phyloP scores from a whole-genome alignment of 1,139 yeast species.

The Saccharomyces hybrid region DNA sequence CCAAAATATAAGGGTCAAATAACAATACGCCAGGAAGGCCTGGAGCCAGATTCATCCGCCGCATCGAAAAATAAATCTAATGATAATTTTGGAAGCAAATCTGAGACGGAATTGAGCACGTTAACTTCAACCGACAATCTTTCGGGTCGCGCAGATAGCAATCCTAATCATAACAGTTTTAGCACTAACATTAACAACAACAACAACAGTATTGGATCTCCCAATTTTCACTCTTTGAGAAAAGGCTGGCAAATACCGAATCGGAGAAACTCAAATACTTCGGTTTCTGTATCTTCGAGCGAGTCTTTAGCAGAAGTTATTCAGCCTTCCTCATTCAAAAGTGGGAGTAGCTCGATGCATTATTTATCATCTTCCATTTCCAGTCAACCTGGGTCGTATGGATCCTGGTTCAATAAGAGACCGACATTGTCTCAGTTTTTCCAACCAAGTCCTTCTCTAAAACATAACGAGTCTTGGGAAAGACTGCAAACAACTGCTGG shows the following conservation, averaged over 20 bases:
- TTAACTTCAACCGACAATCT: background rate
- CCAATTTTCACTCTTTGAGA: background rate
- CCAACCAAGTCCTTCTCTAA: constrained; percentile 23
- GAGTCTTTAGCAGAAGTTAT: constrained; percentile 28
- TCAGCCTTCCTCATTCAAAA: constrained; percentile 30
- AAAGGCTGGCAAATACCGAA: constrained; percentile 32
- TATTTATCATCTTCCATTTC: constrained; percentile 30
- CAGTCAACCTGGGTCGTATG: constrained; percentile 28
- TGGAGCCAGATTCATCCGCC: constrained; percentile 1
- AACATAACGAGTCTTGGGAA: constrained; percentile 21
- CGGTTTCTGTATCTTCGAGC: constrained; percentile 25
- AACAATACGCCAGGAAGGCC: constrained; percentile 2
- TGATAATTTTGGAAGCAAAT: background rate
- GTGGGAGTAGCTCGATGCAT: constrained; percentile 27
- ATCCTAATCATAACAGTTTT: background rate
- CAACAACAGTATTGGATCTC: background rate
- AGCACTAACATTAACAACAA: background rate
- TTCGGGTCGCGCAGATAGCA: background rate
- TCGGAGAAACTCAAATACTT: constrained; percentile 15
- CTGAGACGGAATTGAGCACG: background rate
- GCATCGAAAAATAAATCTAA: background rate
- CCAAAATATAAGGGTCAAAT: constrained; percentile 21
- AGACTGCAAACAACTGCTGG: constrained; percentile 8
- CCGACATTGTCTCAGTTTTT: constrained; percentile 18
- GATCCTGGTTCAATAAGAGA: constrained; percentile 31